Evolutionary conservation across 2,329 filamentous ascomycete genomes (phyloP), one percentile per base, ranked within the genome.

Genomic region (Fulvia fulva): DNA sequence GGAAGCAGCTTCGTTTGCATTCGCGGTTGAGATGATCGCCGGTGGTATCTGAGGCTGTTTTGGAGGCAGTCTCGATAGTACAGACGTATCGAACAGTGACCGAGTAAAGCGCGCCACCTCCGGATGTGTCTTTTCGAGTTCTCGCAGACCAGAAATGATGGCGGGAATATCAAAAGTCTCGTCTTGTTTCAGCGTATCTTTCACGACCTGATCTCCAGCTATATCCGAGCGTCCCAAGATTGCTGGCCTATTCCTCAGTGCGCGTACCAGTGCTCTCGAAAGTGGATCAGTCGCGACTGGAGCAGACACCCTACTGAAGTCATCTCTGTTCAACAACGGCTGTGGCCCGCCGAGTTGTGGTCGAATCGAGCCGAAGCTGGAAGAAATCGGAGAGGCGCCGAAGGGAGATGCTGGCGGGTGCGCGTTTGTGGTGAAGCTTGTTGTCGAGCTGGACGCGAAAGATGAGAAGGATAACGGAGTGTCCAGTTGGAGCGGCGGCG

Each of bases 151-250:
- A 37, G 51, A 12, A 5, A 44, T 3, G 21, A 53, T 19, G 14
- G 19, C 19, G 4, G 8, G 32, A 8, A 53, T 26, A 11, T 28
- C 23, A 16, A 9, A 22, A 21, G 21, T 44, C n/a, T 26, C 25
- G 14, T 32, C 3, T n/a, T 21, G 14, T n/a, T 47, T n/a, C 19
- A 56, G 32, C 25, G 46, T 25, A 19, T 45, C 55, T 14, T 51
- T 34, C 26, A 60, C 32, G 11, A 60, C 51, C 9, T 23, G 19
- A 46, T 60, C 58, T 16, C 49, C 58, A 12, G 50, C 51, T 5
- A 53, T 45, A 7, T 57, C 58, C 3, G 34, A 25, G 4, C 51
- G 43, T 26, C 55, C 53, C 26, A 54, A 54, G 9, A 57, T 19
- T 7, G 58, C 50, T 16, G 32, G 25, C 19, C 50, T 32, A n/a